These are phyloP conservation scores for Capsicum baccatum DNA, from an alignment of 257 asterid genomes.

Conservation along the genomic window DNA sequence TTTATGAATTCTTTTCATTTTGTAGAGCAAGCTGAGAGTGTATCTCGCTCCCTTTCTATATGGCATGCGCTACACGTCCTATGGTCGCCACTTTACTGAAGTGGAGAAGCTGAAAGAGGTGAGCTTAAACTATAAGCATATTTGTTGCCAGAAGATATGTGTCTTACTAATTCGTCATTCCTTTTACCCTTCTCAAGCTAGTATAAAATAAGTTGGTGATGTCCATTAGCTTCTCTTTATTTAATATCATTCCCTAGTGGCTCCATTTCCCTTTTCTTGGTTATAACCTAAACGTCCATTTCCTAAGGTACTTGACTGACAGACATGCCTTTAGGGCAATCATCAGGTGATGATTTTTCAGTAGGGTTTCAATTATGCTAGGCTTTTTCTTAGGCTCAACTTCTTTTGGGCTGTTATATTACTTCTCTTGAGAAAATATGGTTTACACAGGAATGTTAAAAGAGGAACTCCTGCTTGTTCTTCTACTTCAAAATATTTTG, in stretches of 20 bases:
- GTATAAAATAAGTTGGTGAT: background rate
- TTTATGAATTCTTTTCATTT: conserved; percentile 28
- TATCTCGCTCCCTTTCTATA: conserved; percentile 79
- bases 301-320: background rate
- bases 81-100: conserved; percentile 93
- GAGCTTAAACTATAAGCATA: conserved; percentile 39
- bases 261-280: background rate
- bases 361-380: background rate
- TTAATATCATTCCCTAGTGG: background rate
- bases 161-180: background rate
- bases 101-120: conserved; percentile 79
- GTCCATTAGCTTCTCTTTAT: conserved; percentile 1
- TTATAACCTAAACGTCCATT: background rate
- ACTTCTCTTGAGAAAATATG: background rate
- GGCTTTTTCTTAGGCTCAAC: background rate
- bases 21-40: conserved; percentile 74
- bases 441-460: background rate
- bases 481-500: background rate
- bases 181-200: background rate
- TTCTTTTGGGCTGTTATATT: background rate
- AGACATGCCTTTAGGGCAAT: background rate
- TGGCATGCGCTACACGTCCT: conserved; percentile 92
- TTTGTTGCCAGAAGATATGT: conserved; percentile 18
- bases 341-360: conserved; percentile 6
- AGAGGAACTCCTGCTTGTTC: conserved; percentile 14